Conservation (phyloP, 345 rosid species). For the Xanthoceras sorbifolium region DNA sequence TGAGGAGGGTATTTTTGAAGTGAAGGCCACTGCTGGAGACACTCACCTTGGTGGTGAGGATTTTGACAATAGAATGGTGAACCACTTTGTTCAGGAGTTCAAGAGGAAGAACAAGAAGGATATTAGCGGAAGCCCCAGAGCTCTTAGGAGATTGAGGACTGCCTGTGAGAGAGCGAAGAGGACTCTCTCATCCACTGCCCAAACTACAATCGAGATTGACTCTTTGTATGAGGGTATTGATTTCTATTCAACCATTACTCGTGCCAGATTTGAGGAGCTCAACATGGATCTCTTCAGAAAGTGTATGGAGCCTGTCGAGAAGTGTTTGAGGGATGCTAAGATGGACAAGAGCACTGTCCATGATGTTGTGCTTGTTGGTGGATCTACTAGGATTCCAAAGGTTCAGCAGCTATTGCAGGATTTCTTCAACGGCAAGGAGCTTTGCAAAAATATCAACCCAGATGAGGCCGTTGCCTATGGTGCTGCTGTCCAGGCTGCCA, state of each 20-base stretch:
- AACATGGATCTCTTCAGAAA: conserved; percentile 72
- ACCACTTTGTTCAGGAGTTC: conserved; percentile 73
- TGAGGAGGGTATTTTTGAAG: conserved; percentile 76
- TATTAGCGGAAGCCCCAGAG: conserved; percentile 63
- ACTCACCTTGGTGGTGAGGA: conserved; percentile 82
- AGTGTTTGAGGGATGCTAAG: conserved; percentile 70
- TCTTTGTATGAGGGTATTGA: conserved; percentile 74
- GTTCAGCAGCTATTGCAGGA: conserved; percentile 67
- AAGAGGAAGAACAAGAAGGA: conserved; percentile 78
- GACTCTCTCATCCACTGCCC: conserved; percentile 66
- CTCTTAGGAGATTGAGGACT: conserved; percentile 71
- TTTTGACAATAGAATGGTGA: conserved; percentile 71
- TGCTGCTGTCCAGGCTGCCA: conserved; percentile 84
- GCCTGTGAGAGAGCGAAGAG: conserved; percentile 75
- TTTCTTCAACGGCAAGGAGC: conserved; percentile 75
- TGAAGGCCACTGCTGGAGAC: conserved; percentile 77
- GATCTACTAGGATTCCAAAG: conserved; percentile 74
- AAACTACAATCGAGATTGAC: conserved; percentile 67
- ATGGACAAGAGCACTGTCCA: conserved; percentile 68
- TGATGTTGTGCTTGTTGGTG: conserved; percentile 70
- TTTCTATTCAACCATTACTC: conserved; percentile 64
- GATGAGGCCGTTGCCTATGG: conserved; percentile 87
- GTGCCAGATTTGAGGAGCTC: conserved; percentile 70
- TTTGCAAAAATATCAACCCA: conserved; percentile 75
- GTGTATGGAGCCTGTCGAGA: conserved; percentile 79